phyloP scores from a whole-genome alignment of 2,329 filamentous ascomycete species.

The Cladosporium sp. region DNA sequence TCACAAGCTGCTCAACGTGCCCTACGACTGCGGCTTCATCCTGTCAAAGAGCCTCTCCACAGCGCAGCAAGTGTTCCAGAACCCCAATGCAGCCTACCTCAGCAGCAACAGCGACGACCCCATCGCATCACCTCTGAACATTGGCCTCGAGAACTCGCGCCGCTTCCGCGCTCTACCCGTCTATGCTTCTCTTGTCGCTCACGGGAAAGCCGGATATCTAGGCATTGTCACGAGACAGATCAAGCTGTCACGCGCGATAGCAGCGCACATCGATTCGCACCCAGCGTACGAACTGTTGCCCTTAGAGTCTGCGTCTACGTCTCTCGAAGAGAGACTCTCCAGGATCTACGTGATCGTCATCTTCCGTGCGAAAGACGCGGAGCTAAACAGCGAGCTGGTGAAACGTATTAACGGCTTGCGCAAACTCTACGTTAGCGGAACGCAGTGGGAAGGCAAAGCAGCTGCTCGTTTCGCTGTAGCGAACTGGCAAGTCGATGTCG shows the following conservation, averaged over 20 bases:
- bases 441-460: slow-evolving; percentile 70
- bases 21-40: slow-evolving; percentile 92
- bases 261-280: slow-evolving; percentile 62
- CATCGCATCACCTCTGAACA: slow-evolving; percentile 81
- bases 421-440: slow-evolving; percentile 81
- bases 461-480: slow-evolving; percentile 84
- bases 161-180: slow-evolving; percentile 89
- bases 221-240: slow-evolving; percentile 74
- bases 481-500: slow-evolving; percentile 76
- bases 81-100: slow-evolving; percentile 85
- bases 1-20: slow-evolving; percentile 93
- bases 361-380: slow-evolving; percentile 70
- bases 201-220: slow-evolving; percentile 70
- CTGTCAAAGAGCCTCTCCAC: slow-evolving; percentile 66
- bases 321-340: slow-evolving; percentile 45
- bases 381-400: slow-evolving; percentile 67
- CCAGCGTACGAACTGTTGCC: slow-evolving; percentile 69
- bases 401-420: slow-evolving; percentile 71
- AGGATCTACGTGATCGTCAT: slow-evolving; percentile 71
- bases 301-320: slow-evolving; percentile 32
- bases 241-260: slow-evolving; percentile 71
- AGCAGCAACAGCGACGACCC: slow-evolving; percentile 36
- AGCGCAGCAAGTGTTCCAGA: slow-evolving; percentile 70
- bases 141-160: slow-evolving; percentile 87
- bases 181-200: slow-evolving; percentile 75